Evolutionary conservation across 106 monocot genomes (phyloP), one percentile per base, ranked within the genome.

Genomic region (Acanthochlamys bracteata): DNA sequence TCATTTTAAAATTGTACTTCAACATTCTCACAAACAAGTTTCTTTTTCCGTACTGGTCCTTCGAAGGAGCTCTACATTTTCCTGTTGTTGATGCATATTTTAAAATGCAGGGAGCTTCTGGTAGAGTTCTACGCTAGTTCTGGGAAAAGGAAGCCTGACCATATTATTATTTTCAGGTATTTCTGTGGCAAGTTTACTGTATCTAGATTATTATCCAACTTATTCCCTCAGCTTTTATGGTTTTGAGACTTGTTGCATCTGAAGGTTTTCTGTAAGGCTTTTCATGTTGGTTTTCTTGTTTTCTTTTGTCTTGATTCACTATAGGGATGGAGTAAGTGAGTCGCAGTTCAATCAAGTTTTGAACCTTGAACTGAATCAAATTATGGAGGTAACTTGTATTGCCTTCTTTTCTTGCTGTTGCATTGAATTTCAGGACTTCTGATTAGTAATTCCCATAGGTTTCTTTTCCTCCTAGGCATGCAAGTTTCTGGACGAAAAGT

Each of bases 241-340:
- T n/a, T n/a, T n/a, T n/a, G n/a, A n/a, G n/a, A n/a, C n/a, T 33
- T 33, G 6, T 33, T 33, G 1, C 1, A 1, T 33, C 33, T 33
- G 6, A 33, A 33, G 1, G 1, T 6, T 33, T 33, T 1, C 33
- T 33, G 33, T 33, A 33, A 33, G 33, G 9, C 12, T 4, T 7
- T 45, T 45, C 13, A 45, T 45, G 13, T 45, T 45, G 43, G 13
- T 13, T 7, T 17, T 9, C 12, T 1, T 49, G 4, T 49, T 49
- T 10, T 14, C 10, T 10, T 49, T 49, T 14, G 12, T 49, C 15
- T 17, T 49, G 12, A 14, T 49, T 4, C 10, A 9, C 12, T 14
- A 12, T 49, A 98, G 96, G 72, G 96, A 98, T 85, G 96, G 96
- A 20, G 96, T 98, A 0, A 98, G 96, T 60, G 96, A 98, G 41